These are phyloP conservation scores for Fusarium sterilihyphosum DNA, from an alignment of 2,329 filamentous ascomycete genomes.

Conservation along the genomic window DNA sequence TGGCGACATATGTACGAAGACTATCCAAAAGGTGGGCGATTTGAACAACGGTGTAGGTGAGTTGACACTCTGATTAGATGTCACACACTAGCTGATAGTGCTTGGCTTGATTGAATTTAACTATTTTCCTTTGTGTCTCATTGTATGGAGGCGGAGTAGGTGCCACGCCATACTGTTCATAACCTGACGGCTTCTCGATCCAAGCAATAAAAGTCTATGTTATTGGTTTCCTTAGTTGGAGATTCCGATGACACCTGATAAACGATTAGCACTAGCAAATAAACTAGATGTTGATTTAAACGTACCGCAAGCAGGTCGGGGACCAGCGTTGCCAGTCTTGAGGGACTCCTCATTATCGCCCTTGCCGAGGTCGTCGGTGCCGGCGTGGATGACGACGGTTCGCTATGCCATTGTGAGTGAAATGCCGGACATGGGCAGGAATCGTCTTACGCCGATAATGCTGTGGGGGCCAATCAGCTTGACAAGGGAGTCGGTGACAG, in stretches of 20 bases:
- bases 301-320: constrained; percentile 92
- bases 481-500: constrained; percentile 80
- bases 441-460: constrained; percentile 81
- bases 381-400: constrained; percentile 92
- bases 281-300: constrained; percentile 13
- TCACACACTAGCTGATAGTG: not conserved
- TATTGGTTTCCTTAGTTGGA: constrained; percentile 65
- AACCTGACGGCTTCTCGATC: not conserved
- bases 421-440: not conserved
- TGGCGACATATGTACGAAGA: not conserved
- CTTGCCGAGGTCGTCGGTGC: constrained; percentile 96
- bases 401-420: constrained; percentile 64
- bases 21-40: not conserved
- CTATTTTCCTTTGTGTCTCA: constrained; percentile 19
- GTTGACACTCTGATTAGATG: not conserved
- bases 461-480: constrained; percentile 97
- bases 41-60: not conserved
- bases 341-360: constrained; percentile 93
- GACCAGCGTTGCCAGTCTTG: constrained; percentile 97
- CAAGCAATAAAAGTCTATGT: constrained; percentile 4
- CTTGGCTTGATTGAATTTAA: constrained; percentile 29
- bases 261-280: constrained; percentile 13
- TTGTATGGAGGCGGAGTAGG: not conserved
- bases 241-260: constrained; percentile 85
- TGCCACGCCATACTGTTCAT: not conserved